Base-by-base conservation (phyloP, 495 filamentous ascomycete species). In the Cercophora sp. region DNA sequence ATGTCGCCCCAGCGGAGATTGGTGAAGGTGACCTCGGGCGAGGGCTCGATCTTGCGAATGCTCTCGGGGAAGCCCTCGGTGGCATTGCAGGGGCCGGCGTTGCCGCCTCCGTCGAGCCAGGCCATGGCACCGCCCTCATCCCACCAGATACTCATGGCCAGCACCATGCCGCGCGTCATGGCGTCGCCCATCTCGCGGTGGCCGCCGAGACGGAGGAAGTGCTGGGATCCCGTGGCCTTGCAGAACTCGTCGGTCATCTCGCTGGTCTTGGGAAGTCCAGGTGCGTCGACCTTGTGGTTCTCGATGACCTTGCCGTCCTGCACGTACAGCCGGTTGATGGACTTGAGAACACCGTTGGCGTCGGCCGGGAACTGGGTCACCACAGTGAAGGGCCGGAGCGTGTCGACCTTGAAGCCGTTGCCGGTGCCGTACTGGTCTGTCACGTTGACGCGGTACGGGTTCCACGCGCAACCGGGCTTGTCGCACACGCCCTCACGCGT, bases 1-100 rank as follows among this genome's bases (percentile, higher is more conserved):
- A 88, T 79, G 36, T 85, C 80, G 8, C 84, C 84, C 69, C 84
- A 79, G 66, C 78, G 80, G 61, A 86, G 75, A 64, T 86, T 83
- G 49, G 71, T 77, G 68, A 75, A 87, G 1, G 73, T 77, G n/a
- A 86, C 81, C 40, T 71, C 70, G 18, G 81, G 69, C 41, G 73
- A 64, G 2, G 77, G 64, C 52, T 73, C 62, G 27, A 77, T 65
- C 37, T 65, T 42, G 58, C 70, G 61, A 37, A 87, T 77, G 18
- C 65, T 68, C 3, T 55, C 49, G 1, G 82, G 82, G 41, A 70
- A 67, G 26, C 75, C 74, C 37, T 79, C 70, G 13, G 74, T 73
- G 1, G 68, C 72, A 44, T 74, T 79, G 64, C 85, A 88, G 20
- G 84, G 84, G 0, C 85, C 84, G 18, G 76, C 67, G 20, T 64